A percentile compares a stretch with the other conserved stretches of the same genome.
Evolutionary conservation across 2,329 filamentous ascomycete species (phyloP).

Genomic region (Fusarium foetens): DNA sequence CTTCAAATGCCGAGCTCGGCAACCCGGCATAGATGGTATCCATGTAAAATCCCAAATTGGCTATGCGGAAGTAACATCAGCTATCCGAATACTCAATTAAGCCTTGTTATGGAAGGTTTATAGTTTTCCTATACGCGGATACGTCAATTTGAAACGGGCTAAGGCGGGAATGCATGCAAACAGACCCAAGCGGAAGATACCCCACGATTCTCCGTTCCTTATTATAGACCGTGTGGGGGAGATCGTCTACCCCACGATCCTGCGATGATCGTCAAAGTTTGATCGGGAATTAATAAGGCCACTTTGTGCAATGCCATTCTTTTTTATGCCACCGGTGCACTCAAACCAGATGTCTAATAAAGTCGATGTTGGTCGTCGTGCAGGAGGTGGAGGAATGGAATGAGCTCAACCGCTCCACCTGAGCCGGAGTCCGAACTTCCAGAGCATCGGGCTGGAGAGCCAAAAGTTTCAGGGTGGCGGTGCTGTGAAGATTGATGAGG

Average conservation of each 20-base stretch:
- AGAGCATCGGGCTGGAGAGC: rapidly evolving
- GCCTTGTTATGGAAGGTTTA: rapidly evolving
- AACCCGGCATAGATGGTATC: neutral
- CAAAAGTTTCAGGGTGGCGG: rapidly evolving
- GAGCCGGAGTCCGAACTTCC: neutral
- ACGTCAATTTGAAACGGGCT: neutral
- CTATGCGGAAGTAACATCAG: rapidly evolving
- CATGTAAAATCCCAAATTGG: neutral
- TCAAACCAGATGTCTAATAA: neutral
- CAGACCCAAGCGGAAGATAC: neutral
- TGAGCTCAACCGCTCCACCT: rapidly evolving
- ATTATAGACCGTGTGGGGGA: rapidly evolving
- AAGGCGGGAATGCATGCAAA: neutral
- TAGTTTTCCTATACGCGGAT: neutral
- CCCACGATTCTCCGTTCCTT: neutral
- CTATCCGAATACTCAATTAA: neutral
- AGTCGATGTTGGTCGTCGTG: rapidly evolving
- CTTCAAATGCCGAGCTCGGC: neutral
- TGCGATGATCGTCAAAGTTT: rapidly evolving
- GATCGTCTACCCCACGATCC: neutral
- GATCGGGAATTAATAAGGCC: neutral
- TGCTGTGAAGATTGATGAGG: rapidly evolving
- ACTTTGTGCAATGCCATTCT: neutral
- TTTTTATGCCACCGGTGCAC: rapidly evolving
- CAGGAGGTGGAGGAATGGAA: neutral